Conservation (phyloP, 257 asterid genomes). For the Sherardia arvensis region DNA sequence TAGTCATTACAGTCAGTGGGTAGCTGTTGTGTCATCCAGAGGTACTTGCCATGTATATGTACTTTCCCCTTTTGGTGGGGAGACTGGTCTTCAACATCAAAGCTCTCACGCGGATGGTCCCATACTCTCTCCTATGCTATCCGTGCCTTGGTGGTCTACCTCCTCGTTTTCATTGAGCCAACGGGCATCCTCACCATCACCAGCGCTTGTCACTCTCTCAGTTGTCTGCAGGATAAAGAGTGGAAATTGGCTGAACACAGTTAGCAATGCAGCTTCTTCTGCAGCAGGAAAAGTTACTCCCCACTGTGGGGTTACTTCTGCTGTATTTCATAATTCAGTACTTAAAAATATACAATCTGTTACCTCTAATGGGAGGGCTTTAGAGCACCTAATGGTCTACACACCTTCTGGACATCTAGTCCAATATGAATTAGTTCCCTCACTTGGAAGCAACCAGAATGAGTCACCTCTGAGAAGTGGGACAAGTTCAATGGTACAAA, state of each 20-base stretch:
- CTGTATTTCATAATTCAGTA: conserved; percentile 32
- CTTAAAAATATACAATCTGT: conserved; percentile 20
- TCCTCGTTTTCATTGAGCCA: conserved; percentile 28
- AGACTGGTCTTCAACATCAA: conserved; percentile 33
- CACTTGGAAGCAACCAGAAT: conserved; percentile 26
- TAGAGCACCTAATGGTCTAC: conserved; percentile 40
- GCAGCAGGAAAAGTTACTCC: conserved; percentile 32
- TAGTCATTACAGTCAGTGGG: conserved; percentile 43
- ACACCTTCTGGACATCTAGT: conserved; percentile 41
- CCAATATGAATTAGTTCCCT: conserved; percentile 36
- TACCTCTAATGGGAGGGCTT: conserved; percentile 15
- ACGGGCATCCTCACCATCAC: conserved; percentile 25
- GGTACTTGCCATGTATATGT: conserved; percentile 45
- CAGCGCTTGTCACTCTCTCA: conserved; percentile 30
- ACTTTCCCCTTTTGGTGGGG: conserved; percentile 45
- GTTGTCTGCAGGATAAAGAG: conserved; percentile 38
- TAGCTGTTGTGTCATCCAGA: conserved; percentile 33
- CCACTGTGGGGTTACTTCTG: conserved; percentile 35
- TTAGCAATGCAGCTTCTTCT: conserved; percentile 42
- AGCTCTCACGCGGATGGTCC: conserved; percentile 30
- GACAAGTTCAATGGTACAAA: conserved; percentile 25
- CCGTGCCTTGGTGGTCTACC: conserved; percentile 47
- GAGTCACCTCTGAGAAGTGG: conserved; percentile 25
- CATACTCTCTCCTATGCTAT: conserved; percentile 24
- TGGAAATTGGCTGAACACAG: conserved; percentile 33